Evolutionary conservation across 306 rosid species (phyloP).

Genomic region (Senna tora): DNA sequence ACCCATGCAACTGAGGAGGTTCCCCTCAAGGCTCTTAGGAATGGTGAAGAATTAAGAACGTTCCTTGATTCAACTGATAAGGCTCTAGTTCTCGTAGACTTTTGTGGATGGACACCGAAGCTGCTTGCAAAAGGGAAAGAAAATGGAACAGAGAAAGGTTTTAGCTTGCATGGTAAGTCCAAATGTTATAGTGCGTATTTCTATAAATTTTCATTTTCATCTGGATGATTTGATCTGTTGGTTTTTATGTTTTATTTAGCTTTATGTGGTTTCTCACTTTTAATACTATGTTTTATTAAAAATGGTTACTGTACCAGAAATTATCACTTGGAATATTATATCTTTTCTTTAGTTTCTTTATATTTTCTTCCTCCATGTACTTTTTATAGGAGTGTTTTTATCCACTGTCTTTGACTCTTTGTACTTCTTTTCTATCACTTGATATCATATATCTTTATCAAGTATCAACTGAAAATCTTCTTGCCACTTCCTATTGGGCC

Average conservation of each 20-base stretch:
- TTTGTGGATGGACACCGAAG: conserved; percentile 80
- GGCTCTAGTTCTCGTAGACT: conserved; percentile 73
- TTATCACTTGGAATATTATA: background rate
- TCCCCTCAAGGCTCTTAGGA: conserved; percentile 56
- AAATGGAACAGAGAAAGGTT: conserved; percentile 52
- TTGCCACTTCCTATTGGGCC: background rate
- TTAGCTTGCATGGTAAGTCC: conserved; percentile 49
- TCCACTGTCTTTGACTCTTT: background rate
- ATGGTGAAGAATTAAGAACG: conserved; percentile 48
- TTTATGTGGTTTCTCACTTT: conserved; percentile 2
- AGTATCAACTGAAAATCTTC: background rate
- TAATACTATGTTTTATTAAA: conserved; percentile 5
- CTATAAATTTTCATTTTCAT: conserved; percentile 17
- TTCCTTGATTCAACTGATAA: conserved; percentile 74
- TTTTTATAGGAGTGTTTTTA: background rate
- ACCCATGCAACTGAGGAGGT: conserved; percentile 53
- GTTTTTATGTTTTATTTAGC: background rate
- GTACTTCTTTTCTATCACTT: background rate
- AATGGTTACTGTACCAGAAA: conserved; percentile 24
- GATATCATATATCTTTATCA: background rate
- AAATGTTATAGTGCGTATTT: background rate
- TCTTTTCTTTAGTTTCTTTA: background rate
- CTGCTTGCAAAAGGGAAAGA: conserved; percentile 51
- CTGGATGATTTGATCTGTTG: background rate
- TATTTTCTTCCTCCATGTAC: background rate